A percentile compares a stretch with the other conserved stretches of the same genome.
phyloP scores from a whole-genome alignment of 176 grass and related monocot species.

The Musa beccarii region DNA sequence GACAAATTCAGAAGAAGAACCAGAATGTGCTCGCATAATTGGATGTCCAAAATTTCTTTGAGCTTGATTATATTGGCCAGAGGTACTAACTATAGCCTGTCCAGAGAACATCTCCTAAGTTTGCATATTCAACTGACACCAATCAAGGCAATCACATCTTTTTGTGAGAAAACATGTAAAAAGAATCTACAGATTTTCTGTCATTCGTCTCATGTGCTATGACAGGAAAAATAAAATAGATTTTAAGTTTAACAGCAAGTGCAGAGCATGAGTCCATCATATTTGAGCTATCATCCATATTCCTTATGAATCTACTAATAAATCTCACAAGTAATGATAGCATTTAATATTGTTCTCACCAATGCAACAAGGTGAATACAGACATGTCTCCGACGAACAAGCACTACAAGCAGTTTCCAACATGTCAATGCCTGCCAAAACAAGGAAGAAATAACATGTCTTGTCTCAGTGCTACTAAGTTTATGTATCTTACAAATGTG shows the following conservation, averaged over 20 bases:
- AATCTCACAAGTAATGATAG: conserved; percentile 11
- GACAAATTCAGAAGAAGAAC: too few species aligned
- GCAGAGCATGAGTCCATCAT: neutral
- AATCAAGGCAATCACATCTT: too few species aligned
- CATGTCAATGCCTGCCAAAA: conserved; percentile 72
- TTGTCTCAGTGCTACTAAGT: neutral
- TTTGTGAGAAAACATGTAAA: too few species aligned
- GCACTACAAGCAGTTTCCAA: conserved; percentile 71
- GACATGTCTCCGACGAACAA: conserved; percentile 76
- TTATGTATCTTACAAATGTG: neutral
- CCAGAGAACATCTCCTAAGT: too few species aligned
- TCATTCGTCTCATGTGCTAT: neutral
- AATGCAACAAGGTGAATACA: conserved; percentile 71
- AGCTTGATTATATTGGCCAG: too few species aligned
- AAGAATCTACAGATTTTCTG: neutral
- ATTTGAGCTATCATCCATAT: neutral
- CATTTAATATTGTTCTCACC: conserved; percentile 43
- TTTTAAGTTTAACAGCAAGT: neutral
- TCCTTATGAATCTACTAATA: neutral
- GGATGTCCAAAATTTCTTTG: too few species aligned
- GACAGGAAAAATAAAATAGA: neutral
- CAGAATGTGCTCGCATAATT: too few species aligned
- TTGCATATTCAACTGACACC: too few species aligned
- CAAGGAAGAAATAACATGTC: neutral
- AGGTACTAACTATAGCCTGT: too few species aligned